Evolutionary conservation across 2,329 filamentous ascomycete genomes (phyloP).

Genomic region (Lithohypha guttulata): DNA sequence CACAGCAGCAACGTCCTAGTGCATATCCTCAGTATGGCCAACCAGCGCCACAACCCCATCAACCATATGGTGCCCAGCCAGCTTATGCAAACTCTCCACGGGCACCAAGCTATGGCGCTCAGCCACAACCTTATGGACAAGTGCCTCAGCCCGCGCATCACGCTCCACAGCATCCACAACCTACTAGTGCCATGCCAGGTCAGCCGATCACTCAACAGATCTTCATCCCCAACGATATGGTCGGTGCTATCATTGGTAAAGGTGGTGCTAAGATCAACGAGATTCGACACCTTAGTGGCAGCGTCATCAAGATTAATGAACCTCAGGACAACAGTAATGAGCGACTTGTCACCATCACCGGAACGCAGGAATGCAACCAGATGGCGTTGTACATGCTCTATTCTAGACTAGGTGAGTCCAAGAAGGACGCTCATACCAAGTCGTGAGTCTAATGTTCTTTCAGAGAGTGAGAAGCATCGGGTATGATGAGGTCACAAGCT

Average conservation of each 20-base stretch:
- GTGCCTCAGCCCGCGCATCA: constrained; percentile 48
- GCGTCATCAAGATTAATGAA: constrained; percentile 99
- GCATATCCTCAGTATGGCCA: constrained; percentile 27
- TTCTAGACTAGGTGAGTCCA: constrained; percentile 71
- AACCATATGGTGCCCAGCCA: constrained; percentile 32
- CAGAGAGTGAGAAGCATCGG: constrained; percentile 68
- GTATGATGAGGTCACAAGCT: constrained; percentile 8
- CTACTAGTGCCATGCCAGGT: constrained; percentile 59
- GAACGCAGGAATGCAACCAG: constrained; percentile 95
- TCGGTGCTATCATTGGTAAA: constrained; percentile 97
- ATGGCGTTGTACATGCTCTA: constrained; percentile 99
- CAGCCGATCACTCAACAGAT: constrained; percentile 94
- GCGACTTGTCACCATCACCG: constrained; percentile 90
- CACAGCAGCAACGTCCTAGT: constrained; percentile 57
- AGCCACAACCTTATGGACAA: constrained; percentile 62
- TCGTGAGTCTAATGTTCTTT: constrained; percentile 13
- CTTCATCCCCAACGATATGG: constrained; percentile 99
- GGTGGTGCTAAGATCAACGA: constrained; percentile 99
- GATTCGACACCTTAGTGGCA: constrained; percentile 90
- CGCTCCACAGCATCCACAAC: constrained; percentile 59
- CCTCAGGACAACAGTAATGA: constrained; percentile 99
- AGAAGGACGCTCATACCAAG: constrained; percentile 29
- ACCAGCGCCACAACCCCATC: constrained; percentile 46
- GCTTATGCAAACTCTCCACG: constrained; percentile 71
- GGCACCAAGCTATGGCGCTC: constrained; percentile 62